phyloP scores from a whole-genome alignment of 2,329 filamentous ascomycete genomes.

The Xylogone sp. region DNA sequence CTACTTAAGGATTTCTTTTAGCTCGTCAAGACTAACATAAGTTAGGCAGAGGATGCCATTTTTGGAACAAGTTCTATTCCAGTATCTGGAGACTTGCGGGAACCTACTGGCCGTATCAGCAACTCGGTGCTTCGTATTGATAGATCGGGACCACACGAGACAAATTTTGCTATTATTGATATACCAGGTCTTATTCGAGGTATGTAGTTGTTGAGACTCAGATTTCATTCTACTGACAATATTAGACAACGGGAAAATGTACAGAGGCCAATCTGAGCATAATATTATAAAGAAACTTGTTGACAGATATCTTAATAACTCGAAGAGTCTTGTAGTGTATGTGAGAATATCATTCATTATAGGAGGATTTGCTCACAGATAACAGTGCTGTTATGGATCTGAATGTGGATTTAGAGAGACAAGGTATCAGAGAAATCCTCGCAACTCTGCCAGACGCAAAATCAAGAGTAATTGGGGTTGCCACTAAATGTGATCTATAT shows the following conservation, averaged over 20 bases:
- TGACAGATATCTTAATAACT: constrained; percentile 32
- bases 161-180: constrained; percentile 20
- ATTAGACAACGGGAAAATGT: constrained; percentile 4
- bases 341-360: constrained; percentile 1
- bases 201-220: neutral
- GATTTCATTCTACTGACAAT: neutral
- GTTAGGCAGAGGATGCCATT: constrained; percentile 9
- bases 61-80: constrained; percentile 2
- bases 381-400: constrained; percentile 36
- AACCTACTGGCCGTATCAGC: constrained; percentile 8
- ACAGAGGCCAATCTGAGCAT: constrained; percentile 1
- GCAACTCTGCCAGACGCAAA: constrained; percentile 19
- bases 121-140: constrained; percentile 13
- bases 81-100: neutral
- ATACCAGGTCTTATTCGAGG: constrained; percentile 23
- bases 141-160: constrained; percentile 13
- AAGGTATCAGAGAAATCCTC: constrained; percentile 30
- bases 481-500: constrained; percentile 38
- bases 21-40: neutral
- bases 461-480: constrained; percentile 33
- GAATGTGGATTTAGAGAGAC: constrained; percentile 31
- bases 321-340: constrained; percentile 37
- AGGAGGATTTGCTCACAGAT: neutral
- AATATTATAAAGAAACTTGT: constrained; percentile 15
- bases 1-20: neutral